Base-by-base conservation (phyloP, 495 filamentous ascomycete species). In the Usnea hakonensis region DNA sequence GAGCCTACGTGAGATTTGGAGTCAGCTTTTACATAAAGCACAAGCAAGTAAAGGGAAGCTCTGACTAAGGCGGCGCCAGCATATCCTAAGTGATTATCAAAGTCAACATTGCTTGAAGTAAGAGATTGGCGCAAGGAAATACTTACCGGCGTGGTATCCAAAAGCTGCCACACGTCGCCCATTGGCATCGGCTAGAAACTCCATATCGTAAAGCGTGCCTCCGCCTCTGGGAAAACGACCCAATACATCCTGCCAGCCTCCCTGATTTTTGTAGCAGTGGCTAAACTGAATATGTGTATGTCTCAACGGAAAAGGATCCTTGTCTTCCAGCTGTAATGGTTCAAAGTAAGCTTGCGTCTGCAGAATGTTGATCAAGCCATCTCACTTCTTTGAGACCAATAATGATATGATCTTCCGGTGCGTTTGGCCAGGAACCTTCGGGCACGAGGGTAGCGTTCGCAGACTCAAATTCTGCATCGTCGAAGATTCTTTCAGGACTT, bases 361-460 rank as follows among this genome's bases (percentile, higher is more conserved):
- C n/a, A n/a, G n/a, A n/a, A n/a, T n/a, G n/a, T n/a, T n/a, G n/a
- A n/a, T n/a, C n/a, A n/a, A n/a, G n/a, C n/a, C n/a, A n/a, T n/a
- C n/a, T n/a, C n/a, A n/a, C n/a, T n/a, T 97, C 94, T 82, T 98
- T 98, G 55, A 98, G 80, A 41, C 94, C 93, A 64, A 97, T 80
- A 13, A 66, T 90, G 69, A 91, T 90, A 69, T 92, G 84, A 61
- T 90, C 84, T 65, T 80, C 77, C 28, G 94, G 90, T 0, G 86
- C 89, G 70, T 81, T 78, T 68, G 78, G 79, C 93, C 94, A 97
- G 53, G 84, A 90, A 35, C 88, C 86, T 68, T 90, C 87, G 19
- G 86, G 84, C 7, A 96, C 88, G n/a, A 97, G 78, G 5, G 77
- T 86, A 32, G 86, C 88, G 36, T 91, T 91, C 23, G 85, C 78